Evolutionary conservation across 2,329 filamentous ascomycete species (phyloP), one percentile per base, ranked within the genome.

Genomic region (Phialemoniopsis sp.): DNA sequence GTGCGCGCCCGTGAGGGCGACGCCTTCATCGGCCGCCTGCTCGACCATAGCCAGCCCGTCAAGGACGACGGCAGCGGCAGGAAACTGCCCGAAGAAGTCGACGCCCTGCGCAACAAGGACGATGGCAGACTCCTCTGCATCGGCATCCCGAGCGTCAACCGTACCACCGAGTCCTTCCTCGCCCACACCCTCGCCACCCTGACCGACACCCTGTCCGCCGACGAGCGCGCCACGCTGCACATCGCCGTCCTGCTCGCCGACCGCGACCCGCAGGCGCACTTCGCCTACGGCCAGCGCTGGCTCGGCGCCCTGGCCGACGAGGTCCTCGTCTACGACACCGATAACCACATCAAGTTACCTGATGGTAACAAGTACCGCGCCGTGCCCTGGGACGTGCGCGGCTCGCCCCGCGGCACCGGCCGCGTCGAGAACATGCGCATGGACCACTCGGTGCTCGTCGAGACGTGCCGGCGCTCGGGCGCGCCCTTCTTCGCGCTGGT

Each of bases 241-340:
- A 44, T 64, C 15, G 53, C 56, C 16, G 55, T 63, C 8, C 39
- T 64, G 1, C 51, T 64, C 5, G 60, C 60, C n/a, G 57, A 64
- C 40, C 51, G 46, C 31, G 40, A 52, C n/a, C 59, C 61, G 2
- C 37, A 42, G 29, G 45, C 38, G 5, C 61, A 64, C 35, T 50
- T 50, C 15, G 57, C 58, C 8, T 63, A 55, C 19, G 49, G 52
- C 3, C 43, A 58, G 13, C 43, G 47, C 13, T 64, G 62, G 61
- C 41, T 63, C 0, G 50, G 49, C 1, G 43, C 42, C 1, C 40
- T 64, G 2, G 55, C 56, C 17, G 58, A 64, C 34, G 52, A 64
- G 38, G 51, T 64, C 1, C 42, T 64, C 1, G 40, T 62, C 0
- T 64, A 64, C 38, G 46, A 41, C 21, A 43, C 6, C 21, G 32